Percentiles rank a stretch among this genome's conserved stretches.
These are phyloP conservation scores for Paecilomyces sp. DNA, from an alignment of 2,329 filamentous ascomycete genomes.

Conservation along the genomic window DNA sequence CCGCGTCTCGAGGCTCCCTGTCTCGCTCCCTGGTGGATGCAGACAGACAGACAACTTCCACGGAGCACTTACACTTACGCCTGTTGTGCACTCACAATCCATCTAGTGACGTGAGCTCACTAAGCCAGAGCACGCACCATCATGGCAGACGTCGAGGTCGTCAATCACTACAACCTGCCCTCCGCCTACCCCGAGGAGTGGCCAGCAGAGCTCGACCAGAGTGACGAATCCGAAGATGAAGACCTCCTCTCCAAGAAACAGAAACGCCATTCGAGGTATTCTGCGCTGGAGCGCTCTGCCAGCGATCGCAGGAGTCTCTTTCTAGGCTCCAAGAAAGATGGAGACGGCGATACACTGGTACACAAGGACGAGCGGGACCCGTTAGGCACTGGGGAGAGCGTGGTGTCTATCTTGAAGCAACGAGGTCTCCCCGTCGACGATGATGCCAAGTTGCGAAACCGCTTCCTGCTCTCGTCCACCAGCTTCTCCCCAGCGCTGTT, in stretches of 20 bases:
- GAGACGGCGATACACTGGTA: conserved; percentile 67
- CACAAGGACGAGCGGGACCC: conserved; percentile 91
- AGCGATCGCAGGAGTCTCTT: conserved; percentile 61
- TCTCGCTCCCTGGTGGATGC: background rate
- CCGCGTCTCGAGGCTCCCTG: background rate
- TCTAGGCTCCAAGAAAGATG: conserved; percentile 60
- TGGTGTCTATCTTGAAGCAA: conserved; percentile 70
- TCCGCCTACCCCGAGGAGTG: conserved; percentile 74
- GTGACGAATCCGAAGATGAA: conserved; percentile 58
- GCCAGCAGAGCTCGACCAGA: conserved; percentile 73
- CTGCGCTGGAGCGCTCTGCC: conserved; percentile 70
- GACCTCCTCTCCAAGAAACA: conserved; percentile 15
- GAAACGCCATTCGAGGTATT: conserved; percentile 64
- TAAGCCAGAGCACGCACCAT: conserved; percentile 9
- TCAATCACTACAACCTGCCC: conserved; percentile 83
- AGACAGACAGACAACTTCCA: background rate
- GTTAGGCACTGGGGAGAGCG: conserved; percentile 78
- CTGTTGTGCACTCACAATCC: background rate
- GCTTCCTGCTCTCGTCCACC: conserved; percentile 90
- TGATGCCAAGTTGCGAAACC: conserved; percentile 72
- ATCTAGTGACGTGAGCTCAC: background rate
- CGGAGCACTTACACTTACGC: background rate
- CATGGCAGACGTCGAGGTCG: conserved; percentile 69
- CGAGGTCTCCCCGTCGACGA: conserved; percentile 77
- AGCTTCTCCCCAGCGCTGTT: conserved; percentile 91